These are phyloP conservation scores for Chytriomyces sp. DNA, from an alignment of 192 early-diverging fungal species.

Conservation along the genomic window DNA sequence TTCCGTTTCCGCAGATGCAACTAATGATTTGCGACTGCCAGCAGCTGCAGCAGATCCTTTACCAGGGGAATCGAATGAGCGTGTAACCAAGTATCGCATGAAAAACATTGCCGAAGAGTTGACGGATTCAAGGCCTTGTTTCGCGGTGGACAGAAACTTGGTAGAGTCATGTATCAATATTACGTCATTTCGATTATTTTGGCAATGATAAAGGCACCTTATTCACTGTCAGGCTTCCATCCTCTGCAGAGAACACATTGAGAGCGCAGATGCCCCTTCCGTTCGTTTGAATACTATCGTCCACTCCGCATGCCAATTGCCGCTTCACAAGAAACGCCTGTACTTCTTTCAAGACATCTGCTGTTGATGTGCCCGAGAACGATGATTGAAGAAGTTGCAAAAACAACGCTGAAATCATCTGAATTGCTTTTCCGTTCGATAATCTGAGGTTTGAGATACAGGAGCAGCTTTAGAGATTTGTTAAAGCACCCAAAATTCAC, in stretches of 20 bases:
- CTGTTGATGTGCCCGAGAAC: constrained; percentile 16
- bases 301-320: not conserved
- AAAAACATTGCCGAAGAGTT: constrained; percentile 27
- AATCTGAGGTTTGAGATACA: constrained; percentile 37
- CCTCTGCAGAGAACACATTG: no score
- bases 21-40: not conserved
- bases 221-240: not conserved
- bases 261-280: no score
- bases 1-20: constrained; percentile 63
- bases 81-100: constrained; percentile 52
- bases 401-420: constrained; percentile 73
- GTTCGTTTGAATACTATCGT: not conserved
- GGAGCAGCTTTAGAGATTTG: no score
- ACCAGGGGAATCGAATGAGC: constrained; percentile 27
- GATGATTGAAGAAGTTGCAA: constrained; percentile 73
- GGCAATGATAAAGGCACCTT: not conserved
- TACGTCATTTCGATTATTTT: not conserved
- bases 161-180: not conserved
- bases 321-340: not conserved
- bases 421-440: constrained; percentile 67
- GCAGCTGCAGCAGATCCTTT: not conserved
- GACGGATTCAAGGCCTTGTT: constrained; percentile 30
- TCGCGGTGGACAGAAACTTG: constrained; percentile 16
- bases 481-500: constrained; percentile 8
- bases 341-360: constrained; percentile 29